These are phyloP conservation scores for Cryphonectria naterciae DNA, from an alignment of 2,329 filamentous ascomycete genomes.

Conservation along the genomic window DNA sequence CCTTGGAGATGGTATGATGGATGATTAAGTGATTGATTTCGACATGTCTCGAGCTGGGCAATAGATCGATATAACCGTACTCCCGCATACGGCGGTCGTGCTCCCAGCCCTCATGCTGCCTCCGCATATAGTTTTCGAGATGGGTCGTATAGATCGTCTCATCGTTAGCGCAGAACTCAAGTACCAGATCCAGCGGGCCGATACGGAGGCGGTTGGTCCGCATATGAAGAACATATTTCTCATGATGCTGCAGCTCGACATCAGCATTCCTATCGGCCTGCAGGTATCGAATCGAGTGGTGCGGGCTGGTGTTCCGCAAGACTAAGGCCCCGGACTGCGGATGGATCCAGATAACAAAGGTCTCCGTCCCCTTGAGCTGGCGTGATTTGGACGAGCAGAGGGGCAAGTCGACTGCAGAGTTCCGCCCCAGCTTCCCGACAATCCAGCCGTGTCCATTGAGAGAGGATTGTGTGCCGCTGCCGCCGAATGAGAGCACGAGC, in stretches of 20 bases:
- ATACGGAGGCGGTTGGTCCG: slow-evolving; percentile 13
- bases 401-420: slow-evolving; percentile 9
- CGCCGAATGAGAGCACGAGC: slow-evolving; percentile 3
- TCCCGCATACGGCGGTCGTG: neutral
- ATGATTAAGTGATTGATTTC: slow-evolving; percentile 15
- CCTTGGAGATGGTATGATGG: slow-evolving; percentile 24
- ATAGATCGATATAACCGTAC: slow-evolving; percentile 1
- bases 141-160: neutral
- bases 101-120: neutral
- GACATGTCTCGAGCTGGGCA: slow-evolving; percentile 1
- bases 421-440: neutral
- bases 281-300: slow-evolving; percentile 8
- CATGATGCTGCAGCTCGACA: slow-evolving; percentile 3
- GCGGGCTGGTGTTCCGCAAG: no score
- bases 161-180: neutral
- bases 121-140: slow-evolving; percentile 11
- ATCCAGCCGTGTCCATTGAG: neutral
- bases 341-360: slow-evolving; percentile 9
- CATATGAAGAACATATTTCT: slow-evolving; percentile 5
- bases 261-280: slow-evolving; percentile 4
- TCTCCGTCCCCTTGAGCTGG: neutral
- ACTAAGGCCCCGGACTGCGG: neutral
- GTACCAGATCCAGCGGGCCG: slow-evolving; percentile 8
- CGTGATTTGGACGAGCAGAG: slow-evolving; percentile 13
- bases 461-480: no score